These are phyloP conservation scores for Rutstroemia sydowiana DNA, from an alignment of 2,329 filamentous ascomycete species.

Conservation along the genomic window DNA sequence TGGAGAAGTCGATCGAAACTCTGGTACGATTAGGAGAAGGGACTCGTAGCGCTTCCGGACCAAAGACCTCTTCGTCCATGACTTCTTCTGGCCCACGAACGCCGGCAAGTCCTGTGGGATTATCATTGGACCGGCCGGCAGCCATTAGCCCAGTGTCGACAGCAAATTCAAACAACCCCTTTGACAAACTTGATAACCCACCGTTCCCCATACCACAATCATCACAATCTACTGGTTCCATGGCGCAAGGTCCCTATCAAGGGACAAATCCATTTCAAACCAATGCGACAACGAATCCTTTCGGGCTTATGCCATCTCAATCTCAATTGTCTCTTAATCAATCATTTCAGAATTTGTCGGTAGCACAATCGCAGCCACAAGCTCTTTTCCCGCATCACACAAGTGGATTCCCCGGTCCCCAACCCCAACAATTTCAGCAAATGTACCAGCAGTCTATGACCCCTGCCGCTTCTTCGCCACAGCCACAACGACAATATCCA, in stretches of 20 bases:
- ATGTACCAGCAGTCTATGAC: conserved; percentile 31
- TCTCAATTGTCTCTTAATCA: conserved; percentile 42
- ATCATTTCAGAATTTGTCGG: conserved; percentile 68
- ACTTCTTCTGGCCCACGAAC: conserved; percentile 47
- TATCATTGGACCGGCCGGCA: conserved; percentile 25
- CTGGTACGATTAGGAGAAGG: conserved; percentile 77
- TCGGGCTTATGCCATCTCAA: conserved; percentile 41
- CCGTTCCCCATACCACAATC: conserved; percentile 51
- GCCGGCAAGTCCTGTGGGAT: conserved; percentile 18
- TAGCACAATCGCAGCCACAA: conserved; percentile 47
- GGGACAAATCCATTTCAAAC: conserved; percentile 25
- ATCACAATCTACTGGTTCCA: conserved; percentile 55
- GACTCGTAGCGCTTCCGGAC: conserved; percentile 33
- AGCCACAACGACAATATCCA: conserved; percentile 27
- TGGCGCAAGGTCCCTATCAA: conserved; percentile 44
- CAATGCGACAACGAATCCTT: conserved; percentile 54
- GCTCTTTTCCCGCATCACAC: conserved; percentile 71
- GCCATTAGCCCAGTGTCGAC: conserved; percentile 14
- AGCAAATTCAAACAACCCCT: conserved; percentile 53
- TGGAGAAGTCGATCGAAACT: conserved; percentile 81
- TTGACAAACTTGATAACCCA: conserved; percentile 46
- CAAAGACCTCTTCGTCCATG: conserved; percentile 33
- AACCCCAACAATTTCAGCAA: conserved; percentile 35
- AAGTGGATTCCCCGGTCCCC: conserved; percentile 44
- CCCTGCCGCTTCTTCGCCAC: conserved; percentile 28